Conservation (phyloP, 805 yeast genomes). For the Zygoascus ofunaensis region DNA sequence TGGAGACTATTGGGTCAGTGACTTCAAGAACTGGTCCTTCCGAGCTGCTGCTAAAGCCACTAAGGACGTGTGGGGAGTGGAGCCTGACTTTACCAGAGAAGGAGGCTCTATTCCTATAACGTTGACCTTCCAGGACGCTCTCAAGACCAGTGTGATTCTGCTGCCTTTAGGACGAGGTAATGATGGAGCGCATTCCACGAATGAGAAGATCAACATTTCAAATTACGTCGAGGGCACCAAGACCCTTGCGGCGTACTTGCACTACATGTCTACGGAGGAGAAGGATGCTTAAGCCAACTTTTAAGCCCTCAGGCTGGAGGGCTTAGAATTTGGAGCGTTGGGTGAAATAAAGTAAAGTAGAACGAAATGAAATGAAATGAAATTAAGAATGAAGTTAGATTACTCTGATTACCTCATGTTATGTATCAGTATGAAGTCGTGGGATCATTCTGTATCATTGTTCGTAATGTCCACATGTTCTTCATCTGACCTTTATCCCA, state of each 20-base stretch:
- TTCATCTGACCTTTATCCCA: too few relatives aligned
- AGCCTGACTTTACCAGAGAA: slow-evolving; percentile 96
- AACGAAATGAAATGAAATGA: too few relatives aligned
- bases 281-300: slow-evolving; percentile 19
- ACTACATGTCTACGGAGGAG: slow-evolving; percentile 54
- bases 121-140: slow-evolving; percentile 78
- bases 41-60: slow-evolving; percentile 94
- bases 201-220: slow-evolving; percentile 82
- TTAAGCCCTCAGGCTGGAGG: too few relatives aligned
- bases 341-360: too few relatives aligned
- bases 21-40: slow-evolving; percentile 87
- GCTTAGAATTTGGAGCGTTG: too few relatives aligned
- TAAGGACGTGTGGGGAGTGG: slow-evolving; percentile 85
- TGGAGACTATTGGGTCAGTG: slow-evolving; percentile 93
- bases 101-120: slow-evolving; percentile 99
- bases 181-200: slow-evolving; percentile 98
- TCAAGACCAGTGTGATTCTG: slow-evolving; percentile 76
- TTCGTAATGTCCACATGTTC: background rate
- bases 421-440: too few relatives aligned
- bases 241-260: slow-evolving; percentile 87
- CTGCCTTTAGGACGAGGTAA: slow-evolving; percentile 99
- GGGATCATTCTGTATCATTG: too few relatives aligned
- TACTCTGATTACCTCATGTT: too few relatives aligned
- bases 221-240: slow-evolving; percentile 92
- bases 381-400: too few relatives aligned